Evolutionary conservation across 352 stramenopile species (phyloP).

Genomic region (Blastocystis sp.): DNA sequence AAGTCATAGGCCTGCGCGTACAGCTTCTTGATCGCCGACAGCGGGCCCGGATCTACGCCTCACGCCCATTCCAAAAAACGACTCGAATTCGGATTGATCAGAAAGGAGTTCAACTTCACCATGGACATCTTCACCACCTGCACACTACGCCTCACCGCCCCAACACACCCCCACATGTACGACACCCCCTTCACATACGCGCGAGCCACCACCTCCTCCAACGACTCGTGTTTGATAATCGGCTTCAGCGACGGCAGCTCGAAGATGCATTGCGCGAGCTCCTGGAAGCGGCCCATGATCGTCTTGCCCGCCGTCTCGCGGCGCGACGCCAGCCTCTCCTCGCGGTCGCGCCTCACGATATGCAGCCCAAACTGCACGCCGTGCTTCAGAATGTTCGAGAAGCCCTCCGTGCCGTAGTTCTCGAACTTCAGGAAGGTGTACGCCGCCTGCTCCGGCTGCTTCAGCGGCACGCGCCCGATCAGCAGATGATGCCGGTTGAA

Average conservation of each 20-base stretch:
- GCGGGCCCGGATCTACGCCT: slow-evolving; percentile 32
- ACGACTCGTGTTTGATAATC: slow-evolving; percentile 60
- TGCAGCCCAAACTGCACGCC: slow-evolving; percentile 60
- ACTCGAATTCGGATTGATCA: slow-evolving; percentile 59
- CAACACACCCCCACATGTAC: slow-evolving; percentile 37
- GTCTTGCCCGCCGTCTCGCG: slow-evolving; percentile 55
- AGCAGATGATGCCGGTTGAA: slow-evolving; percentile 53
- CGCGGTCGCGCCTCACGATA: slow-evolving; percentile 30
- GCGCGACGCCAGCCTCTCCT: slow-evolving; percentile 42
- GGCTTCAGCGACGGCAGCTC: slow-evolving; percentile 58
- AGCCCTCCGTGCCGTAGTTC: slow-evolving; percentile 52
- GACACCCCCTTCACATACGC: slow-evolving; percentile 58
- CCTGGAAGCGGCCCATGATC: slow-evolving; percentile 44
- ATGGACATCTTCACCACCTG: slow-evolving; percentile 61
- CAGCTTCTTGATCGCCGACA: slow-evolving; percentile 16
- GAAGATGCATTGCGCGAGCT: slow-evolving; percentile 57
- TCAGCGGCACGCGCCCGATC: slow-evolving; percentile 58
- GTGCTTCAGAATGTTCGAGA: slow-evolving; percentile 32
- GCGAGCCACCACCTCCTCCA: slow-evolving; percentile 53
- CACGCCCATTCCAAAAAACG: background rate
- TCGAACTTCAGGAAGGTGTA: slow-evolving; percentile 65
- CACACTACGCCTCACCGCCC: slow-evolving; percentile 8
- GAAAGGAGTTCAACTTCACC: slow-evolving; percentile 43
- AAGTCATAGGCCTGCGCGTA: slow-evolving; percentile 57
- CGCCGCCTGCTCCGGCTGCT: slow-evolving; percentile 26